A percentile compares a stretch with the other conserved stretches of the same genome.
Evolutionary conservation across 257 asterid genomes (phyloP).

Genomic region (Nemophila menziesii): DNA sequence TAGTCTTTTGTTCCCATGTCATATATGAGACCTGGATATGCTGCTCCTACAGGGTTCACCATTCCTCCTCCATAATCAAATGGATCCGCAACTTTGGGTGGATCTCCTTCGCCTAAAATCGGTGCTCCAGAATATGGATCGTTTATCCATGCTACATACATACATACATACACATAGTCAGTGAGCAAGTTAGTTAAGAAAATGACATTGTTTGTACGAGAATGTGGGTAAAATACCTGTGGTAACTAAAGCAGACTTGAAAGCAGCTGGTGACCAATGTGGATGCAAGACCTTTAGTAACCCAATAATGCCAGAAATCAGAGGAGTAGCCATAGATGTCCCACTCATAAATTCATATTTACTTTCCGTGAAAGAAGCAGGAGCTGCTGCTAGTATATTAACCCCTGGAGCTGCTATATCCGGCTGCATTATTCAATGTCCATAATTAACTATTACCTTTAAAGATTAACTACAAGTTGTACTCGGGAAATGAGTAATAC

Average conservation of each 20-base stretch:
- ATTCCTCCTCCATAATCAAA: conserved; percentile 32
- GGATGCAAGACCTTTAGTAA: conserved; percentile 28
- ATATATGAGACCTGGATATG: conserved; percentile 21
- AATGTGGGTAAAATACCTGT: conserved; percentile 15
- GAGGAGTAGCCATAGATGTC: conserved; percentile 34
- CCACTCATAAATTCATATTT: conserved; percentile 7
- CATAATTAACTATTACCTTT: too few species aligned
- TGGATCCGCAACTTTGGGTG: conserved; percentile 15
- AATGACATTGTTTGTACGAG: too few species aligned
- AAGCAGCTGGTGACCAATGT: conserved; percentile 29
- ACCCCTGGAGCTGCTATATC: conserved; percentile 26
- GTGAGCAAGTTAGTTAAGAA: too few species aligned
- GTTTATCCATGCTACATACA: conserved; percentile 19
- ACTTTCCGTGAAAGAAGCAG: neutral
- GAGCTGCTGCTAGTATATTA: conserved; percentile 9
- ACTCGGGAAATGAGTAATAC: conserved; percentile 1
- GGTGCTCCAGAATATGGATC: conserved; percentile 24
- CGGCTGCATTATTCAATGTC: conserved; percentile 8
- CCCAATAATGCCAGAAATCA: conserved; percentile 23
- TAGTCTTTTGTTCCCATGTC: conserved; percentile 22
- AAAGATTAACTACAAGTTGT: too few species aligned
- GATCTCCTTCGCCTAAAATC: conserved; percentile 13
- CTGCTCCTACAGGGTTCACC: conserved; percentile 16
- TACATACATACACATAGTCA: too few species aligned
- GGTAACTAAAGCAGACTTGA: conserved; percentile 37